Evolutionary conservation across 108 stramenopile species (phyloP), one percentile per base, ranked within the genome.

Genomic region (Conticribra guillardii): DNA sequence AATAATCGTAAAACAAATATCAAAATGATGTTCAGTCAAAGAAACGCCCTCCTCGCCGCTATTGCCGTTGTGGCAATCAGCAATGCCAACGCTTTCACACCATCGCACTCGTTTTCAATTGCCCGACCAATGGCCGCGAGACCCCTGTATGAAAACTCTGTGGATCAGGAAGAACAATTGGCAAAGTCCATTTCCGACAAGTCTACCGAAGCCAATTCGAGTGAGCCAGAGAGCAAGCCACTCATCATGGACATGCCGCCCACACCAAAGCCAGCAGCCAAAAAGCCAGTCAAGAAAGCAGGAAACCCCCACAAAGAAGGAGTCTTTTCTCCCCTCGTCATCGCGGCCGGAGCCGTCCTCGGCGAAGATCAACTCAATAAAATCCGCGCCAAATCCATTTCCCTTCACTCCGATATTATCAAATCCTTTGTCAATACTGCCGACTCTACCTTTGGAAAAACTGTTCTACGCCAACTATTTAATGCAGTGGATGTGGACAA

Each of bases 361-460:
- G 93, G 93, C 22, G 81, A 85, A 15, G 71, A 83, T 1, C 30
- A 70, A 41, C 71, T 94, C 62, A 94, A 88, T 66, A 80, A 91
- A 60, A 49, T 94, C n/a, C 83, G 93, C 22, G 93, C 60, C 46
- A 84, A 94, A 66, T 79, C 77, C 24, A 94, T 94, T 54, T 66
- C 71, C 2, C 41, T 81, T 17, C 93, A 94, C 48, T 88, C 89
- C 17, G 81, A 91, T 14, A 80, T 89, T 9, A 94, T 94, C 63
- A 82, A 80, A 17, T 57, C 53, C 23, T 94, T 94, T 58, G 90
- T 91, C 1, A 85, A 82, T 54, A 91, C 93, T 5, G 28, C 79
- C 27, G 85, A 91, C n/a, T 76, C 89, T 4, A 57, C 56, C 3
- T 76, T 88, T 63, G 93, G 93, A 21, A 46, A 87, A 49, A 32